Conservation (phyloP, 148 eudicot species). For the Linanthus parryae region DNA sequence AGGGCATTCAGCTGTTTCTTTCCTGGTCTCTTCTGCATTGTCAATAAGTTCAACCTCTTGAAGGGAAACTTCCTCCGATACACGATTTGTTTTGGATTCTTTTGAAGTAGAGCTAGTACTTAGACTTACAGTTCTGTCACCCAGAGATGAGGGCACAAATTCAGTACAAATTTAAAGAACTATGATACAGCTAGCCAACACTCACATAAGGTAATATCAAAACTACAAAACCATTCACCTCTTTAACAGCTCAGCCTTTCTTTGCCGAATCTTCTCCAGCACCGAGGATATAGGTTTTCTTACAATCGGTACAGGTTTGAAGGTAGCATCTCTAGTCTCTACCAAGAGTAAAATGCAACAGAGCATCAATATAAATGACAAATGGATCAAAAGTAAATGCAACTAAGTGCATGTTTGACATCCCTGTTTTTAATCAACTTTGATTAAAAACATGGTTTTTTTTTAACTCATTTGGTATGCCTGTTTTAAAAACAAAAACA, state of each 20-base stretch:
- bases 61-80: slow-evolving; percentile 17
- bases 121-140: slow-evolving; percentile 24
- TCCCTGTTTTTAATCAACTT: too few relatives aligned
- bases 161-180: not conserved
- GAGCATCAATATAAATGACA: not conserved
- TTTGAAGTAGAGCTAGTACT: slow-evolving; percentile 11
- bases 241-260: slow-evolving; percentile 68
- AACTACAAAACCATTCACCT: slow-evolving; percentile 32
- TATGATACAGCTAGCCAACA: not conserved
- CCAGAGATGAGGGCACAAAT: not conserved
- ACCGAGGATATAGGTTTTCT: slow-evolving; percentile 75
- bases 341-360: slow-evolving; percentile 3
- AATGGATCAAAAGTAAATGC: too few relatives aligned
- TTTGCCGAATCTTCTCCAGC: slow-evolving; percentile 76
- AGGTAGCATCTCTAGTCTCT: slow-evolving; percentile 74
- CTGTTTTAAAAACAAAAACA: too few relatives aligned
- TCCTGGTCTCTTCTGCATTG: too few relatives aligned
- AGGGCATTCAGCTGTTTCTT: too few relatives aligned
- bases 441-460: too few relatives aligned
- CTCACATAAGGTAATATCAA: not conserved
- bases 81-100: slow-evolving; percentile 22
- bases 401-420: too few relatives aligned
- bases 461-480: too few relatives aligned
- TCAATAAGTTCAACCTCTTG: slow-evolving; percentile 16
- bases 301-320: slow-evolving; percentile 58